Conservation (phyloP, 305 asterid genomes). For the Stenogyne calaminthoides region DNA sequence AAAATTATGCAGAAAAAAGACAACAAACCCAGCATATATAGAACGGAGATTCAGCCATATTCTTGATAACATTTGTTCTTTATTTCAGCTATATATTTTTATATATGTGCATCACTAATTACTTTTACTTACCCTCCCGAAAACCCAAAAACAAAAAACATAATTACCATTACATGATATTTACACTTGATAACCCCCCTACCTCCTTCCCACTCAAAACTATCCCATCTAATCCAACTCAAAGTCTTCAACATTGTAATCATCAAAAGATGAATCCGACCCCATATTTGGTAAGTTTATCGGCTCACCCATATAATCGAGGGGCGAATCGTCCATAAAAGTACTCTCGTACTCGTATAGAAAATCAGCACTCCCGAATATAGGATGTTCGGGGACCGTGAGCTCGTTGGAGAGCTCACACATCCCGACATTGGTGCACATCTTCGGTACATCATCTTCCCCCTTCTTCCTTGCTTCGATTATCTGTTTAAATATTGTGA, state of each 20-base stretch:
- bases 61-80: no score
- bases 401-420: constrained; percentile 29
- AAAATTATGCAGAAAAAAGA: no score
- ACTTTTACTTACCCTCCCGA: constrained; percentile 17
- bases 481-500: constrained; percentile 41
- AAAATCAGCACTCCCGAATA: constrained; percentile 34
- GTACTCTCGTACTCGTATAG: constrained; percentile 51
- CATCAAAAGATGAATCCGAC: constrained; percentile 32
- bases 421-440: constrained; percentile 9
- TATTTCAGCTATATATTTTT: no score
- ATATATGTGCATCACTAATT: no score
- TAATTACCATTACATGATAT: not conserved
- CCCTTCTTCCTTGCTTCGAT: constrained; percentile 68
- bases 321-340: constrained; percentile 61
- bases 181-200: not conserved
- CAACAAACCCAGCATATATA: no score
- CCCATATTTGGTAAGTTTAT: constrained; percentile 40
- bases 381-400: constrained; percentile 29
- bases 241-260: constrained; percentile 30
- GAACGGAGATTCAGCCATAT: no score
- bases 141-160: no score
- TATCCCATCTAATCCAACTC: constrained; percentile 7
- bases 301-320: constrained; percentile 58
- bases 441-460: constrained; percentile 33
- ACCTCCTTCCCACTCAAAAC: not conserved